Conservation (phyloP, 2,329 filamentous ascomycete species). For the Mariannaea sp. region DNA sequence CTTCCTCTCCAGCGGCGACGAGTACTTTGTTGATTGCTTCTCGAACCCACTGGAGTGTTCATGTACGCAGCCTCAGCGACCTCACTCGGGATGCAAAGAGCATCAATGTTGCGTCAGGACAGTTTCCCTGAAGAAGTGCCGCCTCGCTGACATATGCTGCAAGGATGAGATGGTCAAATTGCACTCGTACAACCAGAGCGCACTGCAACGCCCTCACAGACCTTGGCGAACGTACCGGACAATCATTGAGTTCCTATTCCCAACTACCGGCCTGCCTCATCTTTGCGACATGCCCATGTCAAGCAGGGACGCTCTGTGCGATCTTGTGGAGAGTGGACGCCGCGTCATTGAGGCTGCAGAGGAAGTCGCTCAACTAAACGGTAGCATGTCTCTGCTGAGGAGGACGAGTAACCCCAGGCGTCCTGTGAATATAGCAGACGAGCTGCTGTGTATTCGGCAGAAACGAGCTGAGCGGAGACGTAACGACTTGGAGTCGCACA, state of each 20-base stretch:
- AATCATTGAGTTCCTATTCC: not conserved
- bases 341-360: not conserved
- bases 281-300: not conserved
- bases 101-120: constrained; percentile 38
- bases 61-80: constrained; percentile 20
- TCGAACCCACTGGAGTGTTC: constrained; percentile 26
- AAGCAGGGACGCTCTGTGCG: not conserved
- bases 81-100: constrained; percentile 26
- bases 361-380: not conserved
- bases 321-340: not conserved
- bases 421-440: too few relatives aligned
- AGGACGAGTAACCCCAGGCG: too few relatives aligned
- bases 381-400: too few relatives aligned
- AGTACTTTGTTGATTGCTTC: constrained; percentile 35
- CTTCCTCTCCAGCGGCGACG: constrained; percentile 31
- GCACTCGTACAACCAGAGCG: constrained; percentile 25
- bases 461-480: too few relatives aligned
- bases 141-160: not conserved
- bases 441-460: too few relatives aligned
- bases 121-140: not conserved
- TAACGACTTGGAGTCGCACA: not conserved
- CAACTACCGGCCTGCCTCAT: not conserved
- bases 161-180: constrained; percentile 5
- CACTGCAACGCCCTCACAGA: not conserved
- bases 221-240: not conserved